Percentiles rank a stretch among this genome's conserved stretches.
Evolutionary conservation across 805 yeast species (phyloP).

Genomic region (Pichia nakasei): DNA sequence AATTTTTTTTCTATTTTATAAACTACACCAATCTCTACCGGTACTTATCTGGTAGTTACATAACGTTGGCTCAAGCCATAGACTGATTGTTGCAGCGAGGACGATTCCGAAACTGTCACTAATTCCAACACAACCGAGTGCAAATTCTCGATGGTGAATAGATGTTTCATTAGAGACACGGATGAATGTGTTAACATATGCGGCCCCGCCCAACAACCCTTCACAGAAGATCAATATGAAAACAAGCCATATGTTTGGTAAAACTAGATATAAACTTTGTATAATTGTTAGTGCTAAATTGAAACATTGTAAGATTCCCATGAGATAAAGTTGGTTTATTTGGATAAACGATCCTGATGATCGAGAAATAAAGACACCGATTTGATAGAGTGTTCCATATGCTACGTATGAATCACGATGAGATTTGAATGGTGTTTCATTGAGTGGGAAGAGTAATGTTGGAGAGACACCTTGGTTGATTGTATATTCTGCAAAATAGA

Average conservation of each 20-base stretch:
- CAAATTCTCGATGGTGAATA: constrained; percentile 55
- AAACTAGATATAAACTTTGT: constrained; percentile 55
- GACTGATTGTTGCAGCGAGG: constrained; percentile 66
- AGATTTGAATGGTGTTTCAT: constrained; percentile 55
- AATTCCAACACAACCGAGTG: constrained; percentile 75
- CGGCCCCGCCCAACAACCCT: constrained; percentile 83
- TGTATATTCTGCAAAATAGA: constrained; percentile 76
- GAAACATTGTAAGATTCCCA: constrained; percentile 56
- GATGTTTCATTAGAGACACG: constrained; percentile 55
- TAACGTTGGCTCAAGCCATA: constrained; percentile 63
- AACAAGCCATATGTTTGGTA: constrained; percentile 54
- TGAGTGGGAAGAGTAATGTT: constrained; percentile 69
- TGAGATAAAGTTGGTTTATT: constrained; percentile 46
- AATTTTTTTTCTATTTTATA: not conserved
- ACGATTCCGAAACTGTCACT: constrained; percentile 83
- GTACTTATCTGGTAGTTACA: constrained; percentile 62
- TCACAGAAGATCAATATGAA: constrained; percentile 70
- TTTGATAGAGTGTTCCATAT: constrained; percentile 81
- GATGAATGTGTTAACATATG: constrained; percentile 84
- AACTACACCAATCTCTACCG: constrained; percentile 73
- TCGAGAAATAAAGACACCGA: constrained; percentile 88
- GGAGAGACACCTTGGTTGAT: constrained; percentile 93
- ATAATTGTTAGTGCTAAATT: constrained; percentile 50
- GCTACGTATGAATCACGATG: constrained; percentile 86
- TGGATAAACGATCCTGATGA: constrained; percentile 68